These are phyloP conservation scores for Corchorus capsularis DNA, from an alignment of 345 rosid species.

Conservation along the genomic window DNA sequence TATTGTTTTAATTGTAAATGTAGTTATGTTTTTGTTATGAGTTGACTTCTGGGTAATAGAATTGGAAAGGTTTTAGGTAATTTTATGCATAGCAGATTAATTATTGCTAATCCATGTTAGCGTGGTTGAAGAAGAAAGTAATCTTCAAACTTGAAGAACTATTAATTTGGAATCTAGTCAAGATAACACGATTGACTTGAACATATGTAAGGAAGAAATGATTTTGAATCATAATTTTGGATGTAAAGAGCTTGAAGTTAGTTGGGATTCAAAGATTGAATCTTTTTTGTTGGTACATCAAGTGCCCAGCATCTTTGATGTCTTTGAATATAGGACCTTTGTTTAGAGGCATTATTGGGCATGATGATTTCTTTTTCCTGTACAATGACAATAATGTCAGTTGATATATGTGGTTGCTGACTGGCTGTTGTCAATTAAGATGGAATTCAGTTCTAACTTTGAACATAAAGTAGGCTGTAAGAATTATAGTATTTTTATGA, in stretches of 20 bases:
- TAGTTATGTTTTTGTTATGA: conserved; percentile 3
- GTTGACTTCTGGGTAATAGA: conserved; percentile 11
- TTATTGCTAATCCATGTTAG: neutral
- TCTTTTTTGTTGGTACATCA: neutral
- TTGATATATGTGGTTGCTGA: neutral
- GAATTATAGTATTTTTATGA: neutral
- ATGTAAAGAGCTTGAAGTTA: neutral
- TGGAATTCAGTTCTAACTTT: neutral
- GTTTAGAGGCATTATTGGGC: neutral
- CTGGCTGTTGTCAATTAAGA: conserved; percentile 2
- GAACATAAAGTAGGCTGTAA: neutral
- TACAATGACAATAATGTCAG: neutral
- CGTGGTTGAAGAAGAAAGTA: neutral
- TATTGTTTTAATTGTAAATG: neutral
- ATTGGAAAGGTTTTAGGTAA: neutral
- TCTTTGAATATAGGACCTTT: neutral
- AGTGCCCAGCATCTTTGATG: neutral
- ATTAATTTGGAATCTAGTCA: neutral
- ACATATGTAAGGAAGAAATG: neutral
- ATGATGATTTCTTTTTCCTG: neutral
- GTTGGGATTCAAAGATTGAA: neutral
- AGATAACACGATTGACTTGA: neutral
- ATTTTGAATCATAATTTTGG: neutral
- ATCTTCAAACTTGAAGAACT: neutral
- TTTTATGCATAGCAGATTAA: neutral